Base-by-base conservation (phyloP, 768 basidiomycete species). In the Dacryopinax spathularia region DNA sequence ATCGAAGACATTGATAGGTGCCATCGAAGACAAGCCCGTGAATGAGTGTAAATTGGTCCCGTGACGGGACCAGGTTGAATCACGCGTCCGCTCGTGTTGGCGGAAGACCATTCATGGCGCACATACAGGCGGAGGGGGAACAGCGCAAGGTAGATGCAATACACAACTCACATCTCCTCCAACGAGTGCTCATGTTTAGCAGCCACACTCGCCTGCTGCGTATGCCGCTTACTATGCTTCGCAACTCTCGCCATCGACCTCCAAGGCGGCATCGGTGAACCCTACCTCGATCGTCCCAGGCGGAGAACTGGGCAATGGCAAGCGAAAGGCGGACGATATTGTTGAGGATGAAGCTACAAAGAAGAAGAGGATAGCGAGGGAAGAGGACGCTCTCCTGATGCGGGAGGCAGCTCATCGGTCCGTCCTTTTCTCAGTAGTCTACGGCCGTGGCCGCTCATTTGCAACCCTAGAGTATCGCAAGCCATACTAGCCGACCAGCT, bases 401-500 rank as follows among this genome's bases (percentile, higher is more conserved):
- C 48, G 48, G 31, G 48, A 56, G 48, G 48, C 48, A 7, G 48
- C 48, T 13, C 48, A 56, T 18, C 25, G 48, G 48, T 56, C 15
- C 15, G 48, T 31, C 5, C 9, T 15, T 56, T 25, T 22, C 5
- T 29, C 18, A 5, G 29, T 27, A 6, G 25, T 13, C 2, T 9
- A 9, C 15, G 48, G 18, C 22, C 25, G 3, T 29, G 5, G 3
- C 6, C 6, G 5, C 20, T 56, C 25, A 56, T 10, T 15, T 22
- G 7, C 25, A 27, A n/a, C n/a, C 13, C 3, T 67, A 87, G 85
- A 67, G 76, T 88, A 66, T 75, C 79, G 64, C 71, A 79, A 25
- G 79, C 79, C 67, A 75, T 89, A 60, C 79, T 79, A 1, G 74
- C 78, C 34, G 89, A 91, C 72, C 88, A 89, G 62, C 75, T 77